phyloP scores from a whole-genome alignment of 148 eudicot species.

The Nepenthes mirabilis region DNA sequence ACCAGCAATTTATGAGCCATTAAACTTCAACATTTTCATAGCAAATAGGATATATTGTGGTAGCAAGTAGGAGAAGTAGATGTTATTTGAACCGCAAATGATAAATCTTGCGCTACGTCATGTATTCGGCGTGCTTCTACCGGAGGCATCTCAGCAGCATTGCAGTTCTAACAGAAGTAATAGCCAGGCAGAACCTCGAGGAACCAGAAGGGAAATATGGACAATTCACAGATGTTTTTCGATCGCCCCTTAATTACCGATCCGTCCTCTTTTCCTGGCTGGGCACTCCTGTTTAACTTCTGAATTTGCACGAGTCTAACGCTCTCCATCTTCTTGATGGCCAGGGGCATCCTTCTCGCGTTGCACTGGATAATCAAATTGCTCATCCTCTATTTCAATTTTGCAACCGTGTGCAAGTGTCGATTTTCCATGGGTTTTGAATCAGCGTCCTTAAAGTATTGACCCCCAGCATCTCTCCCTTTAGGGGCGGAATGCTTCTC shows the following conservation, averaged over 20 bases:
- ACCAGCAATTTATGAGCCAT: no score
- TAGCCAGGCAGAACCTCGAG: no score
- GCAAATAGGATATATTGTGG: no score
- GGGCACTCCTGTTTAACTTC: slow-evolving; percentile 86
- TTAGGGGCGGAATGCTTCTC: no score
- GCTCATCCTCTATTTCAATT: slow-evolving; percentile 86
- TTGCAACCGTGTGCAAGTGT: slow-evolving; percentile 73
- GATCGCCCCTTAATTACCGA: slow-evolving; percentile 37
- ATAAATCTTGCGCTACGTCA: no score
- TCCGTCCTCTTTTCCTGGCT: slow-evolving; percentile 85
- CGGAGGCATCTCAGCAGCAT: no score
- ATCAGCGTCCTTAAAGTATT: slow-evolving; percentile 26
- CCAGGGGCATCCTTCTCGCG: slow-evolving; percentile 68
- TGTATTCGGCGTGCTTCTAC: no score
- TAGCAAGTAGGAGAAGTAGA: no score
- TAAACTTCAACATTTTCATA: no score
- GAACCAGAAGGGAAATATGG: no score
- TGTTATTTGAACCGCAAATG: no score
- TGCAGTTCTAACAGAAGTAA: no score
- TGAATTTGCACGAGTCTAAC: slow-evolving; percentile 31
- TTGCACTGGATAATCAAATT: slow-evolving; percentile 85
- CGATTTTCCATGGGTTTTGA: slow-evolving; percentile 32
- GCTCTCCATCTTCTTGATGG: slow-evolving; percentile 58
- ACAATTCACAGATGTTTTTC: neutral
- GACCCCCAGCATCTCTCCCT: slow-evolving; percentile 13